A percentile compares a stretch with the other conserved stretches of the same genome.
Conservation (phyloP, 2,329 filamentous ascomycete species). For the Diaporthe longicolla region DNA sequence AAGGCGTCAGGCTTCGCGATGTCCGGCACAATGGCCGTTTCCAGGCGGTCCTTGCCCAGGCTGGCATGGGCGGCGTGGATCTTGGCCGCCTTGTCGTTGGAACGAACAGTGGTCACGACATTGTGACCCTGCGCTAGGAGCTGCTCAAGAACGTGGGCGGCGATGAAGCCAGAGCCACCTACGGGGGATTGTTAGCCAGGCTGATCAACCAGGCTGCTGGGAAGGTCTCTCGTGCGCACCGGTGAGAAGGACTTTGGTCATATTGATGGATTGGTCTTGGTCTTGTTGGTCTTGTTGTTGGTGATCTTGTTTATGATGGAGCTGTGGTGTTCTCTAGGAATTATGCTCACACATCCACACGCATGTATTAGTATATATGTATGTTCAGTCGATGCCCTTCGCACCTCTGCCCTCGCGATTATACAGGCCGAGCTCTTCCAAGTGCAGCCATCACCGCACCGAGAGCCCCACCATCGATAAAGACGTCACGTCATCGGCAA, state of each 20-base stretch:
- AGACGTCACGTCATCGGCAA: constrained; percentile 34
- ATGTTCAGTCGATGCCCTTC: background rate
- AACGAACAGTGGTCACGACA: constrained; percentile 70
- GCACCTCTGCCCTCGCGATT: background rate
- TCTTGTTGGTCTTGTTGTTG: background rate
- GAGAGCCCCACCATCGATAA: constrained; percentile 13
- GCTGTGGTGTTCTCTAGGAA: background rate
- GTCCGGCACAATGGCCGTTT: constrained; percentile 78
- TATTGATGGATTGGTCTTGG: constrained; percentile 45
- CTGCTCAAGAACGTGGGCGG: constrained; percentile 68
- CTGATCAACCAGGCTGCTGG: background rate
- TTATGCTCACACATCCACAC: constrained; percentile 5
- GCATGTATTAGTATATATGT: background rate
- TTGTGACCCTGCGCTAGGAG: constrained; percentile 65
- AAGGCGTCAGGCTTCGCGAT: constrained; percentile 83
- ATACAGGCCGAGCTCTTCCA: background rate
- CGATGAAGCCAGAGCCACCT: constrained; percentile 69
- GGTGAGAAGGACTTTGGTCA: constrained; percentile 64
- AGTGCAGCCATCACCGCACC: constrained; percentile 13
- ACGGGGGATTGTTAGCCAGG: constrained; percentile 9
- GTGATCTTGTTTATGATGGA: background rate
- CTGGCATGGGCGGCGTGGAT: constrained; percentile 65
- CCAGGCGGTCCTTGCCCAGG: constrained; percentile 58
- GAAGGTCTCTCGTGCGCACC: constrained; percentile 50
- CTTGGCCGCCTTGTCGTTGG: constrained; percentile 65